Base-by-base conservation (phyloP, 108 stramenopile species). In the Stephanodiscus minutulus region DNA sequence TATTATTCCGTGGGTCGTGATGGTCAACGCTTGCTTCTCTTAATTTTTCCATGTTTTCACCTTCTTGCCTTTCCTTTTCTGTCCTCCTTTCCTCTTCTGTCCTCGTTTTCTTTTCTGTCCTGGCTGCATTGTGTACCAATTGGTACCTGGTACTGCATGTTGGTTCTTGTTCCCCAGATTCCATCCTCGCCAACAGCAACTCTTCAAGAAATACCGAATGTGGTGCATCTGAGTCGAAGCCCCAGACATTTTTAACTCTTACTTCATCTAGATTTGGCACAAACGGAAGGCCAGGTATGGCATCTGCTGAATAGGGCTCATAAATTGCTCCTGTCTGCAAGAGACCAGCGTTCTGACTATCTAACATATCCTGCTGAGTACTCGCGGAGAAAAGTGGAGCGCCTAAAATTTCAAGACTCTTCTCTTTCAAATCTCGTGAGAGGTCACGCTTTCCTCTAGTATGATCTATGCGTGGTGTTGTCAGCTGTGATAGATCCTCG, bases 1-100 rank as follows among this genome's bases (percentile, higher is more conserved):
- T 93, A 39, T 76, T 84, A 50, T 86, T 86, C n/a, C 89, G 79
- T 1, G 92, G 87, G 68, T 90, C 88, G 39, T 79, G 80, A 18
- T 82, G 73, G 20, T 84, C 85, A 35, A 83, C 85, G 9, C 83
- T 81, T 35, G 77, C 78, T 46, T 79, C 66, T 57, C 71, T 61
- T 13, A 79, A 58, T 39, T 79, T 79, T 20, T 70, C 78, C 50
- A 66, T 64, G 54, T 79, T 79, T 37, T 72, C 67, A 57, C 44
- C 57, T 54, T 56, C 78, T 72, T 79, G 78, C 43, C 58, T 60
- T 54, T 22, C 47, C 36, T 70, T 44, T 57, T 70, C 56, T 2
- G 64, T 15, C 15, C 47, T 48, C 31, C n/a, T 79, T 37, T 72
- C 67, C 49, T 33, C 57, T 54, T 56, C 78, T 72, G 72, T 71